Evolutionary conservation across 2,329 filamentous ascomycete species (phyloP), one percentile per base, ranked within the genome.

Genomic region (Dissoconium aciculare): DNA sequence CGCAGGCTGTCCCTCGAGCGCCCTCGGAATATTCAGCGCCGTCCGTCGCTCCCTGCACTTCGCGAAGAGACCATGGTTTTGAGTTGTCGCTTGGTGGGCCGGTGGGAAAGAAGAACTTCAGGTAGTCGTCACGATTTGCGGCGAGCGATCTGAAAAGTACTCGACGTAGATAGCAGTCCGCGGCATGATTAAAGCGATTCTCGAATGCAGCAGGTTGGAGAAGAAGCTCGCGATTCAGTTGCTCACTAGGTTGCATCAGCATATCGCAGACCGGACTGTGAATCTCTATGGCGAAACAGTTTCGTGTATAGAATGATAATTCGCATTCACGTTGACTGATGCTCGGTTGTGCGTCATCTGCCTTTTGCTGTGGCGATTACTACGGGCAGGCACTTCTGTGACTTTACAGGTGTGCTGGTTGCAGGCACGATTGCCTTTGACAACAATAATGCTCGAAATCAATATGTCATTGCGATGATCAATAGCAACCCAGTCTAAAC

Each of bases 21-120:
- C 80, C 78, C 43, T 87, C 79, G 12, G 83, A 89, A 53, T 95
- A 98, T 55, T 98, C 91, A 17, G 87, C 83, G 8, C 89, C 87
- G 50, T 93, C 84, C 35, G 83, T 67, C n/a, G 82, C 82, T 11
- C 85, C 87, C 52, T 98, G 91, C 11, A 85, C 85, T 45, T 82
- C 75, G 38, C 78, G 71, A 23, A 98, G 64, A 55, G 79, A 89
- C 68, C 85, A 78, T 26, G 43, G 42, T 27, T 47, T 33, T 6
- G 38, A 39, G 5, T 19, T 34, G 27, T 53, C 44, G 5, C 28
- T 11, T 2, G 53, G 50, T 2, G 37, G 31, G 9, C 83, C 82
- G 24, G 77, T 64, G 1, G 84, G 84, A 50, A 98, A 98, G 47
- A 98, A 71, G 11, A 83, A 67, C 29, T 66, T 64, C 51, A 95